These are phyloP conservation scores for Cercospora nicotianae DNA, from an alignment of 2,329 filamentous ascomycete genomes.

Conservation along the genomic window DNA sequence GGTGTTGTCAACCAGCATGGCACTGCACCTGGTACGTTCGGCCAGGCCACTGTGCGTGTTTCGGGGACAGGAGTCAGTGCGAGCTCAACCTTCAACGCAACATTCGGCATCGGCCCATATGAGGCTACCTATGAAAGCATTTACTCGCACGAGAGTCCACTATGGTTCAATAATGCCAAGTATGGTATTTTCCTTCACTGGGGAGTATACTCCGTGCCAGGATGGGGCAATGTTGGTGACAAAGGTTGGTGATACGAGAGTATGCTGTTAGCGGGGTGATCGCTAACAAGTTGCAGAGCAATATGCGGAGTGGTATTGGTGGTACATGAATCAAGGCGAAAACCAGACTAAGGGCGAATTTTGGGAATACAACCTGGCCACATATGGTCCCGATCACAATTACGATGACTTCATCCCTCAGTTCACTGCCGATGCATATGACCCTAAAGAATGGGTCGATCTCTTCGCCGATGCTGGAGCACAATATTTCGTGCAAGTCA, in stretches of 20 bases:
- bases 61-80: slow-evolving; percentile 31
- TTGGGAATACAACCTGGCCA: slow-evolving; percentile 54
- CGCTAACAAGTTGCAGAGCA: slow-evolving; percentile 19
- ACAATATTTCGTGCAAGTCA: slow-evolving; percentile 48
- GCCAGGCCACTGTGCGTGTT: slow-evolving; percentile 37
- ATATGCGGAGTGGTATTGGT: slow-evolving; percentile 49
- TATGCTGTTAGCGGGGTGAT: too few species aligned
- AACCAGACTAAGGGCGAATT: slow-evolving; percentile 44
- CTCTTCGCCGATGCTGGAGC: slow-evolving; percentile 55
- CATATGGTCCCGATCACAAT: slow-evolving; percentile 52
- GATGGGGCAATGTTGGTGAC: slow-evolving; percentile 51
- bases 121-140: slow-evolving; percentile 13
- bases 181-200: slow-evolving; percentile 64
- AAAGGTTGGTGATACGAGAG: slow-evolving; percentile 36
- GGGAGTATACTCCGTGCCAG: slow-evolving; percentile 57
- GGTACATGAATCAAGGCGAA: slow-evolving; percentile 48
- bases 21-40: slow-evolving; percentile 34
- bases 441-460: slow-evolving; percentile 57
- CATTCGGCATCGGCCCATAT: slow-evolving; percentile 38
- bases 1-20: slow-evolving; percentile 40
- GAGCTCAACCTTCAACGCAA: slow-evolving; percentile 39
- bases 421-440: slow-evolving; percentile 54
- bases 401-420: slow-evolving; percentile 59
- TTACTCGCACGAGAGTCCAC: slow-evolving; percentile 49
- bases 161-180: slow-evolving; percentile 58